Conservation (phyloP, 2,329 filamentous ascomycete species). For the Aplosporella prunicola region DNA sequence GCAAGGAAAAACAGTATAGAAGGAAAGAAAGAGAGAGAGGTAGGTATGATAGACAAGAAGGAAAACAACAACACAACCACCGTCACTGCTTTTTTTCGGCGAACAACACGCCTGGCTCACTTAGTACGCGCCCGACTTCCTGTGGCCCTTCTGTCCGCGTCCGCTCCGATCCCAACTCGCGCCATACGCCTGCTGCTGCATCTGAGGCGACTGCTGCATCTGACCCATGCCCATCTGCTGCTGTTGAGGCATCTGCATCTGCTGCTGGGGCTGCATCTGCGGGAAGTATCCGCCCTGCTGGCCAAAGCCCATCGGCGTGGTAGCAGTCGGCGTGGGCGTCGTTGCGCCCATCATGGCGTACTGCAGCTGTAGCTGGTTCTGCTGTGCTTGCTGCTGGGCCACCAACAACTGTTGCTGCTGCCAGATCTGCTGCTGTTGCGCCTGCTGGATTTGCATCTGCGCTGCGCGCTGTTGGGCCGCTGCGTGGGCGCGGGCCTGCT, state of each 20-base stretch:
- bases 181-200: conserved; percentile 7
- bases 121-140: background rate
- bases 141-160: conserved; percentile 3
- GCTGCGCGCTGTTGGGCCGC: conserved; percentile 25
- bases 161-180: conserved; percentile 8
- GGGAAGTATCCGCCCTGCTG: too few relatives aligned
- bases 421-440: conserved; percentile 10
- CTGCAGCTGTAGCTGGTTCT: too few relatives aligned
- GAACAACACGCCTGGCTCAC: background rate
- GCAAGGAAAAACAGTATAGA: background rate
- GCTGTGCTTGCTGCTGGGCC: conserved; percentile 17
- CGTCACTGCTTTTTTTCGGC: background rate
- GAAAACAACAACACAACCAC: background rate
- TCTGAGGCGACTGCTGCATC: conserved; percentile 6
- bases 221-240: conserved; percentile 7
- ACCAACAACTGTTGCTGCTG: conserved; percentile 18
- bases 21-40: background rate
- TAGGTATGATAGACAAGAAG: background rate
- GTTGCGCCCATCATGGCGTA: too few relatives aligned
- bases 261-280: conserved; percentile 12
- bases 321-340: too few relatives aligned
- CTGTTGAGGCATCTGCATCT: conserved; percentile 8
- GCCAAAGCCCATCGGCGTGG: too few relatives aligned
- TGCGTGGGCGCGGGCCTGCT: conserved; percentile 31
- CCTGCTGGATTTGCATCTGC: conserved; percentile 24